These are phyloP conservation scores for Gelatoporia subvermispora DNA, from an alignment of 768 basidiomycete genomes.

Conservation along the genomic window DNA sequence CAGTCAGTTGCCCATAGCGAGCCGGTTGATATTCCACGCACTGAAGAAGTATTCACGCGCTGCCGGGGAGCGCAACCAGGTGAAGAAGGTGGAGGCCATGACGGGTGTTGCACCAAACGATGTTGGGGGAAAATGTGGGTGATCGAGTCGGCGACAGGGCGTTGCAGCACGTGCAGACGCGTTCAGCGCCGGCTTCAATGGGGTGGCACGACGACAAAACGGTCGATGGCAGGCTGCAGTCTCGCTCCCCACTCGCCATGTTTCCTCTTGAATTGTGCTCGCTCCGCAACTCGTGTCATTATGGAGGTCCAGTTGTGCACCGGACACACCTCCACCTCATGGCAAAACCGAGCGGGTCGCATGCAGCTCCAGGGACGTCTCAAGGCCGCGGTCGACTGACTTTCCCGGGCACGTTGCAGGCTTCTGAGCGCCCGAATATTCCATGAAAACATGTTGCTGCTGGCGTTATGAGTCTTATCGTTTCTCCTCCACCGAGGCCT, in stretches of 20 bases:
- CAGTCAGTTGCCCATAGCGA: slow-evolving; percentile 10
- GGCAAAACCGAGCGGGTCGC: not conserved
- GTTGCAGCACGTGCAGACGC: not conserved
- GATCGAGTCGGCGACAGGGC: no score
- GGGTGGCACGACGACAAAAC: not conserved
- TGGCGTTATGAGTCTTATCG: not conserved
- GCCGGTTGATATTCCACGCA: slow-evolving; percentile 21
- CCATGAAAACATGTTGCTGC: not conserved
- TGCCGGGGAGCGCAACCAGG: slow-evolving; percentile 89
- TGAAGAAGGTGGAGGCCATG: slow-evolving; percentile 83
- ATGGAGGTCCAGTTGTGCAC: no score
- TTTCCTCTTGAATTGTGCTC: no score
- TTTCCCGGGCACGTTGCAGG: slow-evolving; percentile 22
- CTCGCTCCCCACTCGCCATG: no score
- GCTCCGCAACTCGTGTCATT: no score
- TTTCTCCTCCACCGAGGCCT: not conserved
- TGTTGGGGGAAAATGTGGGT: no score
- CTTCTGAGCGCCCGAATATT: slow-evolving; percentile 20
- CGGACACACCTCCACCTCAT: no score
- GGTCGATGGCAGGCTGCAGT: not conserved
- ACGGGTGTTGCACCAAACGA: slow-evolving; percentile 7
- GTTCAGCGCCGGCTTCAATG: not conserved
- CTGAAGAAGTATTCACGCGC: slow-evolving; percentile 95
- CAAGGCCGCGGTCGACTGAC: slow-evolving; percentile 9
- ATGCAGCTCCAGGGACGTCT: not conserved